These are phyloP conservation scores for Globisporangium nagaii DNA, from an alignment of 352 stramenopile species.

Conservation along the genomic window DNA sequence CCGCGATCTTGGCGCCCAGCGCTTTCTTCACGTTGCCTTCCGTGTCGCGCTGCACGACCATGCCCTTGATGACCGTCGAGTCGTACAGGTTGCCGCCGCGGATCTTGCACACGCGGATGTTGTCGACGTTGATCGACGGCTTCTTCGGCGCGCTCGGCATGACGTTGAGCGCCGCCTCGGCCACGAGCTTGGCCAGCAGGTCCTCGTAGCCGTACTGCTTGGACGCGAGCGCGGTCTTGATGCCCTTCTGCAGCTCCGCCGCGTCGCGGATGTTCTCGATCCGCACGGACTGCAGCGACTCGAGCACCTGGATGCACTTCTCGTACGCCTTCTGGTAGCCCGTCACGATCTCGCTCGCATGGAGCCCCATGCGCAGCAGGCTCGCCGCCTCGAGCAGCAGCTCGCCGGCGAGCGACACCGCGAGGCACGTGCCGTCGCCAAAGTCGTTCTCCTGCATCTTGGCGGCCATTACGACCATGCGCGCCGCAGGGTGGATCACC, in stretches of 20 bases:
- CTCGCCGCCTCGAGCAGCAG: slow-evolving; percentile 95
- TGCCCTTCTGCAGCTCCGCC: slow-evolving; percentile 82
- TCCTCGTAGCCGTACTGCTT: slow-evolving; percentile 98
- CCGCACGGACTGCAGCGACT: slow-evolving; percentile 75
- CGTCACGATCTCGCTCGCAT: slow-evolving; percentile 96
- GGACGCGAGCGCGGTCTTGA: slow-evolving; percentile 93
- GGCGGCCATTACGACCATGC: slow-evolving; percentile 97
- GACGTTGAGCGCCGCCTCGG: slow-evolving; percentile 93
- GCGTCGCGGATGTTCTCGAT: slow-evolving; percentile 82
- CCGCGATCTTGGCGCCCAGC: slow-evolving; percentile 92
- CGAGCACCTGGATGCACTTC: slow-evolving; percentile 91
- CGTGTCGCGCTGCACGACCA: slow-evolving; percentile 93
- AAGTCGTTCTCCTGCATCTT: slow-evolving; percentile 99
- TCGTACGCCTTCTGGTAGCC: slow-evolving; percentile 96
- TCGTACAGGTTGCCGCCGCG: slow-evolving; percentile 94
- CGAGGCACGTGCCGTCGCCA: slow-evolving; percentile 95
- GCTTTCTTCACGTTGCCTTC: slow-evolving; percentile 92
- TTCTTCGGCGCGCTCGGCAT: slow-evolving; percentile 86
- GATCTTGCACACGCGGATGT: slow-evolving; percentile 98
- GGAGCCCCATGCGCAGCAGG: slow-evolving; percentile 96
- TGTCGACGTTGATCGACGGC: slow-evolving; percentile 94
- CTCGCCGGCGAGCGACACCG: slow-evolving; percentile 96
- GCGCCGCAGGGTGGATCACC: slow-evolving; percentile 97
- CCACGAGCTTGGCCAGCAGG: slow-evolving; percentile 92
- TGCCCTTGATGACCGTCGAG: slow-evolving; percentile 96